Conservation (phyloP, 2,329 filamentous ascomycete species). For the Neurospora sp. region DNA sequence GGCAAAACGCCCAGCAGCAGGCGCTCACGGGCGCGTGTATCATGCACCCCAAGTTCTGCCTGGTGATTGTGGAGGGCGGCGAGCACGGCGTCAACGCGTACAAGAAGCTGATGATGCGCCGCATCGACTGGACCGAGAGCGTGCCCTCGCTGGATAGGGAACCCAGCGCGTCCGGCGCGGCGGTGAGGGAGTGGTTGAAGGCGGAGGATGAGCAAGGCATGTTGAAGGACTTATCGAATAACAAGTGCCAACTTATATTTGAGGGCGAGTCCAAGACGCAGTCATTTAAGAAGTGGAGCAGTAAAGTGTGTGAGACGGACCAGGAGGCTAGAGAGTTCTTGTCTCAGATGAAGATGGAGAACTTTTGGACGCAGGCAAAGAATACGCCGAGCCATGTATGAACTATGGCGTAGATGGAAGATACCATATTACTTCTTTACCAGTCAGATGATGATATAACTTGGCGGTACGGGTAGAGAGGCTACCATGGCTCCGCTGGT, state of each 20-base stretch:
- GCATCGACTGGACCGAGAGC: slow-evolving; percentile 93
- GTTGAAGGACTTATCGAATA: slow-evolving; percentile 71
- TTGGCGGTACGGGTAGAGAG: neutral
- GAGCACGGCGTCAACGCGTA: slow-evolving; percentile 73
- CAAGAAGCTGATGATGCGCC: slow-evolving; percentile 86
- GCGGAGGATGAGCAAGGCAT: slow-evolving; percentile 69
- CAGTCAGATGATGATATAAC: too few species aligned
- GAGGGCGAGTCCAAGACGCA: slow-evolving; percentile 79
- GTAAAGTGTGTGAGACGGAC: slow-evolving; percentile 87
- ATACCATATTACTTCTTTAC: neutral
- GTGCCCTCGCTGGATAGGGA: slow-evolving; percentile 55
- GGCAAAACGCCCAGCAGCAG: slow-evolving; percentile 83
- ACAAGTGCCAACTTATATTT: slow-evolving; percentile 77
- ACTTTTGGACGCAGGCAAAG: slow-evolving; percentile 88
- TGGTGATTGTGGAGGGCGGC: slow-evolving; percentile 89
- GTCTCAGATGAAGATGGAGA: slow-evolving; percentile 79
- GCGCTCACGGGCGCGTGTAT: slow-evolving; percentile 83
- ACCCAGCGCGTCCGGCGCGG: slow-evolving; percentile 42
- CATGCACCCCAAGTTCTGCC: slow-evolving; percentile 78
- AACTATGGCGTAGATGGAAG: neutral
- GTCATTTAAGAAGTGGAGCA: slow-evolving; percentile 79
- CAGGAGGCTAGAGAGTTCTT: slow-evolving; percentile 76
- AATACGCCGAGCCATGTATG: slow-evolving; percentile 23
- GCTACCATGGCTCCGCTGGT: neutral
- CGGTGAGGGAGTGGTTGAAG: slow-evolving; percentile 62